These are phyloP conservation scores for Solanum verrucosum DNA, from an alignment of 257 asterid species.

Conservation along the genomic window DNA sequence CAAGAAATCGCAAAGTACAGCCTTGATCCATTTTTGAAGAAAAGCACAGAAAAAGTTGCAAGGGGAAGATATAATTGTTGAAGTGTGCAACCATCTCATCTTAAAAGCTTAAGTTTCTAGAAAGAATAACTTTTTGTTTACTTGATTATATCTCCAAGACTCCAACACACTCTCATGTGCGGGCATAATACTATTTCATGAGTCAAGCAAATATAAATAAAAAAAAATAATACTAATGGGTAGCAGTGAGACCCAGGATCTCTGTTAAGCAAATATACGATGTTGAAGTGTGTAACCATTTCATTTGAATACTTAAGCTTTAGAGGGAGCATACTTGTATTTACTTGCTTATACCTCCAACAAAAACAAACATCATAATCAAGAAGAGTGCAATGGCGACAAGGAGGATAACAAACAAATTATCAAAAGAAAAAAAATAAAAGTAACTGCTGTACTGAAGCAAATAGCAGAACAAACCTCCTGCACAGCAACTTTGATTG, in stretches of 20 bases:
- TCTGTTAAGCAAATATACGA: background rate
- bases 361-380: background rate
- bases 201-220: background rate
- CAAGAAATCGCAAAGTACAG: background rate
- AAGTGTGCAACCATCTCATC: background rate
- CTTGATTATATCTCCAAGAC: background rate
- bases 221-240: background rate
- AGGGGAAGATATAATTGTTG: background rate
- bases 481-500: conserved; percentile 94
- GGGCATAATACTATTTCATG: background rate
- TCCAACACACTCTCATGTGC: background rate
- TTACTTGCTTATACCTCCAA: background rate
- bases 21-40: background rate
- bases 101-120: background rate
- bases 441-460: background rate
- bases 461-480: conserved; percentile 55
- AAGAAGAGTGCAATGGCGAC: background rate
- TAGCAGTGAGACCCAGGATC: background rate
- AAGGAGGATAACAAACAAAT: background rate
- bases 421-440: background rate
- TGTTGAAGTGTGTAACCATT: background rate
- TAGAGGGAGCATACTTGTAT: background rate
- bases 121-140: background rate
- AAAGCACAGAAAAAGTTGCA: background rate
- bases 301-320: background rate